Evolutionary conservation across 176 grass and related monocot genomes (phyloP), one percentile per base, ranked within the genome.

Genomic region (Tillandsia leiboldiana): DNA sequence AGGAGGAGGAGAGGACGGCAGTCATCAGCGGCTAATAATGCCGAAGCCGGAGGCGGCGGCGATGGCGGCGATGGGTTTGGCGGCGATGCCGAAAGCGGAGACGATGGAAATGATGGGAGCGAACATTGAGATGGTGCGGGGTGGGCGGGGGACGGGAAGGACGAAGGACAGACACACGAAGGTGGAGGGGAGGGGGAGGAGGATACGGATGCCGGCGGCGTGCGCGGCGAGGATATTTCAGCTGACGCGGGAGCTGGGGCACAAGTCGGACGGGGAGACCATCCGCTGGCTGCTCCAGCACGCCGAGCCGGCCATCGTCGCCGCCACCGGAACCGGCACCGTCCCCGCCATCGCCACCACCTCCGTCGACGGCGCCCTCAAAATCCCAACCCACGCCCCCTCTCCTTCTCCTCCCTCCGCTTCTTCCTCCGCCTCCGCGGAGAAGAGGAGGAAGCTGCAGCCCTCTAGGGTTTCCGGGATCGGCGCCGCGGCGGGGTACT

Each of bases 221-320:
- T 99, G 95, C 67, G 95, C 95, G 29, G 95, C 95, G 28, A 62
- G 90, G 18, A 88, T 99, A 17, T 99, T 99, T 77, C 95, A 99
- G 84, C 90, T 99, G 27, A 99, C 95, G 12, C 87, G 95, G 2
- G 95, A 99, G 82, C 84, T 99, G 57, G 95, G 90, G 9, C 95
- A 99, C 78, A 99, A 94, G 80, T 90, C 95, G 1, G 95, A 99
- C 70, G 95, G 95, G 50, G 95, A 99, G 82, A 99, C 95, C 65
- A 80, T 99, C 80, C 88, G 91, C 78, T 99, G 95, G 95, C 78
- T 99, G 1, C 87, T 99, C 61, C 90, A 99, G 81, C 95, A 94
- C 79, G 95, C 95, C 2, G 95, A 99, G 56, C 90, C 95, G 0
- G 95, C 95, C 29, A 99, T 99, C 69, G 82, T 99, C n/a, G 90